A percentile compares a stretch with the other conserved stretches of the same genome.
These are phyloP conservation scores for Potentilla sterilis DNA, from an alignment of 306 rosid genomes.

Conservation along the genomic window DNA sequence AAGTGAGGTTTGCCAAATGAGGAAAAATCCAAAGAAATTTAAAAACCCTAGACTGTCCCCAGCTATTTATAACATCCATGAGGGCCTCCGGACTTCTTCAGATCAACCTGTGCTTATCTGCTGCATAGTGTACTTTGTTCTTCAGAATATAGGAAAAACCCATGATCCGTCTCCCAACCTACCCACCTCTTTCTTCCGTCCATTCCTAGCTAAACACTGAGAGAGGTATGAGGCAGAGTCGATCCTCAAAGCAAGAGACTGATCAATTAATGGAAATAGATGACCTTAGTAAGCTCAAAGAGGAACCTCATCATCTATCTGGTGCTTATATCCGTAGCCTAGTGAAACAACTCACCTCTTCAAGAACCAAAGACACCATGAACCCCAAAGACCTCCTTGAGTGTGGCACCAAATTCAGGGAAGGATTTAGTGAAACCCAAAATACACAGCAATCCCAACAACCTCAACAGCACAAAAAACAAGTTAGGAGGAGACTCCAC, in stretches of 20 bases:
- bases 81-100: slow-evolving; percentile 42
- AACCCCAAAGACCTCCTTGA: slow-evolving; percentile 35
- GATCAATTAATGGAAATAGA: slow-evolving; percentile 47
- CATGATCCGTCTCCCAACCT: slow-evolving; percentile 49
- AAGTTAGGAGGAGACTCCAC: slow-evolving; percentile 76
- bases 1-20: slow-evolving; percentile 49
- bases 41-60: slow-evolving; percentile 67
- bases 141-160: slow-evolving; percentile 49
- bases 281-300: slow-evolving; percentile 33
- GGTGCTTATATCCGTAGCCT: slow-evolving; percentile 64
- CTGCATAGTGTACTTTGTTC: slow-evolving; percentile 50
- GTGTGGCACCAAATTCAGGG: slow-evolving; percentile 30
- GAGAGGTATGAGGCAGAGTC: slow-evolving; percentile 37
- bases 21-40: slow-evolving; percentile 52
- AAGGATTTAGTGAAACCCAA: slow-evolving; percentile 31
- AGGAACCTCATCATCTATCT: slow-evolving; percentile 55
- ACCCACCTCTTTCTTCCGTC: slow-evolving; percentile 39
- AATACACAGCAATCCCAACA: slow-evolving; percentile 26
- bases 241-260: slow-evolving; percentile 30
- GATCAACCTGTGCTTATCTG: slow-evolving; percentile 53
- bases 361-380: slow-evolving; percentile 54
- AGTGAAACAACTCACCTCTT: slow-evolving; percentile 63
- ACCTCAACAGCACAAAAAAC: slow-evolving; percentile 61
- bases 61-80: slow-evolving; percentile 62
- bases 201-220: slow-evolving; percentile 21